Conservation (phyloP, 345 rosid genomes). For the Salix arbutifolia region DNA sequence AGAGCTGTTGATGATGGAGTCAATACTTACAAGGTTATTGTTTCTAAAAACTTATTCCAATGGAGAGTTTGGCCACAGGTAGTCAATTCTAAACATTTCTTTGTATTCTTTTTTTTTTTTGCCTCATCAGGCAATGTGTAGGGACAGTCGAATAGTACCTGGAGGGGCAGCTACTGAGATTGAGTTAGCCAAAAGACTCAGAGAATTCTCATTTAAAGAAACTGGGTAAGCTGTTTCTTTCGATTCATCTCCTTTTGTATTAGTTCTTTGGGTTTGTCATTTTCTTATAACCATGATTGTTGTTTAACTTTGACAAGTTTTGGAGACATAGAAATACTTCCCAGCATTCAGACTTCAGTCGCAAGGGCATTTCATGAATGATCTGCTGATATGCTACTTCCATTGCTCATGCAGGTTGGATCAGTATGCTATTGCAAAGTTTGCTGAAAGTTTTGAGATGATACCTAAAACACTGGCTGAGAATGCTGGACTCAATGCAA, state of each 20-base stretch:
- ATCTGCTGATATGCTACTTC: not conserved
- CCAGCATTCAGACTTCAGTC: not conserved
- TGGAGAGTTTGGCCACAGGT: not conserved
- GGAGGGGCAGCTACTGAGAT: conserved; percentile 98
- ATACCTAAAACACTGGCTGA: conserved; percentile 85
- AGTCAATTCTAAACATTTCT: not conserved
- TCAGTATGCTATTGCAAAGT: conserved; percentile 89
- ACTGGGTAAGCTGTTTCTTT: conserved; percentile 56
- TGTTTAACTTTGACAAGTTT: not conserved
- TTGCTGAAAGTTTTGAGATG: conserved; percentile 98
- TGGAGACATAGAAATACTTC: not conserved
- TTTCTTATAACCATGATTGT: not conserved
- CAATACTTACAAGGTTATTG: conserved; percentile 84
- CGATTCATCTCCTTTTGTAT: not conserved
- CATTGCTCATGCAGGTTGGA: conserved; percentile 63
- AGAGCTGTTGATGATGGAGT: conserved; percentile 99
- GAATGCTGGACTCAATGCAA: conserved; percentile 92
- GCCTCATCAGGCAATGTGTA: conserved; percentile 83
- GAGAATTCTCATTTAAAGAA: conserved; percentile 86
- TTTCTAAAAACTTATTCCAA: not conserved
- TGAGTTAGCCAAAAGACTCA: conserved; percentile 87
- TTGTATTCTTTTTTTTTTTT: not conserved
- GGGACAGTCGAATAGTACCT: conserved; percentile 85
- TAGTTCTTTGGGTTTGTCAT: not conserved
- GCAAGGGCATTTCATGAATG: not conserved